Evolutionary conservation across 345 rosid genomes (phyloP).

Genomic region (Euphorbia peplus): DNA sequence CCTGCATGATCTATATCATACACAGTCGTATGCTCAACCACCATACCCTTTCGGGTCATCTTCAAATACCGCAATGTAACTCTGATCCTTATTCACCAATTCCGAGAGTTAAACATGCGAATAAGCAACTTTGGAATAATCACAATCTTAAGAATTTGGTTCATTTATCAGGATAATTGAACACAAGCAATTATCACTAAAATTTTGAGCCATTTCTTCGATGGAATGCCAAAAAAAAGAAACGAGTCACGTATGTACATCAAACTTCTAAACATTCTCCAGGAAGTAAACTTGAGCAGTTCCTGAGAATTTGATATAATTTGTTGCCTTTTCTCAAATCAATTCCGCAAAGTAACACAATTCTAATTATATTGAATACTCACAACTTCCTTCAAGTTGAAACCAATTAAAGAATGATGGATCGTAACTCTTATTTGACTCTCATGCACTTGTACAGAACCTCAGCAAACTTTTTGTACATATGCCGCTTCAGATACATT

Average conservation of each 20-base stretch:
- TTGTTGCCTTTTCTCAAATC: neutral
- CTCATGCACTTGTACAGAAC: slow-evolving; percentile 84
- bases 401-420: slow-evolving; percentile 41
- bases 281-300: neutral
- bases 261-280: neutral
- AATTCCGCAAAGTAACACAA: neutral
- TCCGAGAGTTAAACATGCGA: too few relatives aligned
- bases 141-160: too few relatives aligned
- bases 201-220: neutral
- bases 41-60: too few relatives aligned
- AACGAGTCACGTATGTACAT: neutral
- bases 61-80: too few relatives aligned
- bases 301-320: neutral
- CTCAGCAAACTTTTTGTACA: slow-evolving; percentile 73
- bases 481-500: slow-evolving; percentile 78
- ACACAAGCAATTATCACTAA: too few relatives aligned
- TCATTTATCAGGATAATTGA: too few relatives aligned
- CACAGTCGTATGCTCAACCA: too few relatives aligned
- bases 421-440: slow-evolving; percentile 33
- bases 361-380: slow-evolving; percentile 1
- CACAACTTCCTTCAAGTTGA: slow-evolving; percentile 11
- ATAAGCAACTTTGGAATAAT: too few relatives aligned
- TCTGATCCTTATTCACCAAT: too few relatives aligned
- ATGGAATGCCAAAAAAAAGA: neutral
- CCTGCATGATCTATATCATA: too few relatives aligned